These are phyloP conservation scores for Tuber borchii DNA, from an alignment of 495 filamentous ascomycete genomes.

Conservation along the genomic window DNA sequence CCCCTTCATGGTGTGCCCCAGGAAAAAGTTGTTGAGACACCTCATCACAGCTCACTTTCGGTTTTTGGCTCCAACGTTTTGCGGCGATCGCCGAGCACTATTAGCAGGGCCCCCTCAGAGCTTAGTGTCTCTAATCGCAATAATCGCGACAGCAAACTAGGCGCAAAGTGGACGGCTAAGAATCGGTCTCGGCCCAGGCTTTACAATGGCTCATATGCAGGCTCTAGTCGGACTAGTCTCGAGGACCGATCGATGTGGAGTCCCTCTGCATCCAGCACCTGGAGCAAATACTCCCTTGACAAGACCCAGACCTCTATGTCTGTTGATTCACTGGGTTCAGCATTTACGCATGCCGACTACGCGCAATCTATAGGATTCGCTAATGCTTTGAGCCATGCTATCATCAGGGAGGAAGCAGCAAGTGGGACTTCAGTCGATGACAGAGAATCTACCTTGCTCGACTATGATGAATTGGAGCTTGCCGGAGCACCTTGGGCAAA, in stretches of 20 bases:
- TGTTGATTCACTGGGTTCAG: conserved; percentile 75
- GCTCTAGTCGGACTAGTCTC: conserved; percentile 87
- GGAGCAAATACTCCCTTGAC: conserved; percentile 89
- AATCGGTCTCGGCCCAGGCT: conserved; percentile 75
- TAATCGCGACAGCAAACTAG: conserved; percentile 44
- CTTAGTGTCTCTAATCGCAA: conserved; percentile 51
- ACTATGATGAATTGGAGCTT: conserved; percentile 75
- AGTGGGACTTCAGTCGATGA: conserved; percentile 51
- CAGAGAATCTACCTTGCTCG: conserved; percentile 63
- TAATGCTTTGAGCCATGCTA: conserved; percentile 91
- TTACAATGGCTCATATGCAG: conserved; percentile 69
- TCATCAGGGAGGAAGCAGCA: conserved; percentile 81
- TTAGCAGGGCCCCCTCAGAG: conserved; percentile 80
- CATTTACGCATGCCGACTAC: conserved; percentile 74
- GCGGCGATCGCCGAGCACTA: conserved; percentile 76
- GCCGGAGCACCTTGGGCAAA: conserved; percentile 95
- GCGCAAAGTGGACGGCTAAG: conserved; percentile 73
- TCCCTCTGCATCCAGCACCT: conserved; percentile 77
- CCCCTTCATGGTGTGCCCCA: conserved; percentile 62
- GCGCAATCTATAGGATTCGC: conserved; percentile 97
- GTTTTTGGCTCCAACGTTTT: conserved; percentile 58
- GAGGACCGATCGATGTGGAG: conserved; percentile 92
- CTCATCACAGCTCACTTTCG: conserved; percentile 46
- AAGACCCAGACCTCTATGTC: conserved; percentile 87
- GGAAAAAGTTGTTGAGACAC: conserved; percentile 37